Evolutionary conservation across 768 basidiomycete species (phyloP).

Genomic region (Tulasnella calospora): DNA sequence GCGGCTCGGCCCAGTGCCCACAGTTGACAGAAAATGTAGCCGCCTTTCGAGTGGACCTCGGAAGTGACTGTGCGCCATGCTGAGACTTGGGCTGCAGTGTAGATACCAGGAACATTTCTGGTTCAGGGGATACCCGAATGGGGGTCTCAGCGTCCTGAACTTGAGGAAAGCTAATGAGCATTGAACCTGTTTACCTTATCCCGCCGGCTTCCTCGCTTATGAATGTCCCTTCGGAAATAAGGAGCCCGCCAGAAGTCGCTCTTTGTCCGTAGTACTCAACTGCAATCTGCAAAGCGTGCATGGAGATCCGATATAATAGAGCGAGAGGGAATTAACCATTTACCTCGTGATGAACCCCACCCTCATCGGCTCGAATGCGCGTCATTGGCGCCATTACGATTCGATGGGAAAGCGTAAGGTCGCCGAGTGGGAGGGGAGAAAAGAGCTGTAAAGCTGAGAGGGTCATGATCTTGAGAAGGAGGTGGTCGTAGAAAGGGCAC

Average conservation of each 20-base stretch:
- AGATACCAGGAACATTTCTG: constrained; percentile 57
- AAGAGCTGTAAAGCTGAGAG: constrained; percentile 31
- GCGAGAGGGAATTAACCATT: not conserved
- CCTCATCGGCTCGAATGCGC: constrained; percentile 39
- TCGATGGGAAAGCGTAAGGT: constrained; percentile 41
- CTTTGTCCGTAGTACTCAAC: constrained; percentile 26
- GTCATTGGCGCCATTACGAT: constrained; percentile 54
- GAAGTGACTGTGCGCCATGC: constrained; percentile 51
- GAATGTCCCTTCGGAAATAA: constrained; percentile 54
- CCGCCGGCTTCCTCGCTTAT: constrained; percentile 39
- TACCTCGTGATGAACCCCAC: constrained; percentile 28
- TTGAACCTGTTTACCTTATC: not conserved
- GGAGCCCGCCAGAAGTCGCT: constrained; percentile 47
- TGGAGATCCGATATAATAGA: not conserved
- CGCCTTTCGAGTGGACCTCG: constrained; percentile 36
- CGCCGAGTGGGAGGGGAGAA: constrained; percentile 37
- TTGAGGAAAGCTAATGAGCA: constrained; percentile 23
- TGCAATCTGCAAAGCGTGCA: not conserved
- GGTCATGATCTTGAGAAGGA: not conserved
- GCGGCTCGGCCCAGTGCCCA: constrained; percentile 37
- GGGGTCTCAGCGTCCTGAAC: constrained; percentile 37
- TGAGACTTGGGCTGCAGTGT: constrained; percentile 52
- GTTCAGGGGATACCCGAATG: constrained; percentile 36
- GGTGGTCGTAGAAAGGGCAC: not conserved
- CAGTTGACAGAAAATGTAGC: constrained; percentile 36